These are phyloP conservation scores for Candida cerambycidarum DNA, from an alignment of 805 yeast genomes.

Conservation along the genomic window DNA sequence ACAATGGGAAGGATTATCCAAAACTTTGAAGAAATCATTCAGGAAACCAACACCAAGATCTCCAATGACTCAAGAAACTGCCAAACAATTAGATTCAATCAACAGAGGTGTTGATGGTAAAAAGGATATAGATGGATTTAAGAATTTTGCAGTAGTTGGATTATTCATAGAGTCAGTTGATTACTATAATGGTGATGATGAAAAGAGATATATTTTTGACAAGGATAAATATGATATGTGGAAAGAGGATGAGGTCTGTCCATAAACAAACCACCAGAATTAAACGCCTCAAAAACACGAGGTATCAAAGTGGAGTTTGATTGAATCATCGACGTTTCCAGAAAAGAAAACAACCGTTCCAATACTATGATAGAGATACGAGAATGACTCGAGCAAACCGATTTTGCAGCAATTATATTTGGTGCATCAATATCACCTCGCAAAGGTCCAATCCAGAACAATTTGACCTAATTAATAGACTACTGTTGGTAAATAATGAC, in stretches of 20 bases:
- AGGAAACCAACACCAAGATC: constrained; percentile 75
- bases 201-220: constrained; percentile 53
- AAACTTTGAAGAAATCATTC: constrained; percentile 61
- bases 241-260: constrained; percentile 79
- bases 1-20: constrained; percentile 62
- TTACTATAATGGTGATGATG: constrained; percentile 58
- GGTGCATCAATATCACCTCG: too few relatives aligned
- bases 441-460: too few relatives aligned
- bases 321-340: neutral
- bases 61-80: constrained; percentile 52
- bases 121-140: constrained; percentile 58
- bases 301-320: too few relatives aligned
- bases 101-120: constrained; percentile 83
- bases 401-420: too few relatives aligned
- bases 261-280: too few relatives aligned
- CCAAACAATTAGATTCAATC: constrained; percentile 64
- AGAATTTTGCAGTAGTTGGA: constrained; percentile 68
- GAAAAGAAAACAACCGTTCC: too few relatives aligned
- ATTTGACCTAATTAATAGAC: neutral
- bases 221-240: constrained; percentile 61
- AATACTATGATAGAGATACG: too few relatives aligned
- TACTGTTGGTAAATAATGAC: neutral
- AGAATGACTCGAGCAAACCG: too few relatives aligned
- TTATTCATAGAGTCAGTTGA: constrained; percentile 73
- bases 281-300: too few relatives aligned